Base-by-base conservation (phyloP, 2,329 filamentous ascomycete species). In the Ceratocystis albifundus region DNA sequence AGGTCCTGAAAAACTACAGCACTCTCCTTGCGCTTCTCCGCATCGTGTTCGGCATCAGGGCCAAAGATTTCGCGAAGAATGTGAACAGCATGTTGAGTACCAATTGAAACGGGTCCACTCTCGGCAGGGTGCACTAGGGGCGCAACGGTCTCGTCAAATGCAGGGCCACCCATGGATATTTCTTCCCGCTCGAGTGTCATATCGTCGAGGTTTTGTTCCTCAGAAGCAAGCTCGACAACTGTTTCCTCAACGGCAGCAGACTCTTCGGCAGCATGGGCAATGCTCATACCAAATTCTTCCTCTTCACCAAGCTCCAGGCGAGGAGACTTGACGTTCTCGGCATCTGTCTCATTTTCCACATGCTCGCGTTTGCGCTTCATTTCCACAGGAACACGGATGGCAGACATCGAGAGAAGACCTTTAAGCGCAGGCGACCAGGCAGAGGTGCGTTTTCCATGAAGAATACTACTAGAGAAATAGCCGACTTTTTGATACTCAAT, bases 61-160 rank as follows among this genome's bases (percentile, higher is more conserved):
- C 92, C 90, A 70, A 99, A 96, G 30, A 89, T 83, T 67, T 96
- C 91, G 65, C 94, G 88, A 7, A 99, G 84, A 65, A 97, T 84
- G 75, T 99, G 93, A 22, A 99, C 95, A 44, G 94, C 94, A 72
- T 96, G 92, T 76, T 95, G 94, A 10, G 94, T 99, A 68, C 90
- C 92, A 20, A 96, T 77, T 0, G 92, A 96, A 7, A 97, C 88
- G 0, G 90, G 89, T 0, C 91, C 91, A 69, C 85, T 90, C 70
- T 96, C 91, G 36, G 86, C 85, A 10, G 91, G 89, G 72, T 94
- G 89, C 3, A 92, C 83, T 2, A 90, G 76, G 10, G 89, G 88
- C 28, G 83, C 84, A 1, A 85, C 87, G 0, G 89, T 93, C 55
- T 91, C 89, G 71, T 96, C 90, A 71, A 94, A 90, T 41, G 84